These are phyloP conservation scores for Harringtonia aguacate DNA, from an alignment of 2,329 filamentous ascomycete species.

Conservation along the genomic window DNA sequence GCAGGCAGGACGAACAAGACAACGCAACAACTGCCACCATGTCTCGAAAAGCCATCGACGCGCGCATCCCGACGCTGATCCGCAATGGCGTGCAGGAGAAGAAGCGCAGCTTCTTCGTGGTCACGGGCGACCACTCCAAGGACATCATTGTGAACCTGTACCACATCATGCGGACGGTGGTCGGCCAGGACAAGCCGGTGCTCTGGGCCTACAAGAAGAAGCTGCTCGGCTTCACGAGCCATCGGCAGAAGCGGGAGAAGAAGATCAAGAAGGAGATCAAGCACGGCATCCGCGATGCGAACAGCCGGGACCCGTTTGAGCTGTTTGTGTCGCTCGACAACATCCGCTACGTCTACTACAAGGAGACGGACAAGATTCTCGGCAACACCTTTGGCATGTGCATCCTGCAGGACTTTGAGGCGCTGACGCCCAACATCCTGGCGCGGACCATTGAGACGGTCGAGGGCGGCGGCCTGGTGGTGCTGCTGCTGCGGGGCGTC, in stretches of 20 bases:
- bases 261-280: slow-evolving; percentile 99
- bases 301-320: slow-evolving; percentile 91
- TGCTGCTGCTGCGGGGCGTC: slow-evolving; percentile 91
- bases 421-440: slow-evolving; percentile 90
- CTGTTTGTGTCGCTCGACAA: slow-evolving; percentile 93
- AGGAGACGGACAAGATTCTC: slow-evolving; percentile 97
- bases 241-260: slow-evolving; percentile 93
- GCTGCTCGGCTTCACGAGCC: slow-evolving; percentile 85
- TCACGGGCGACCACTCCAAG: slow-evolving; percentile 88
- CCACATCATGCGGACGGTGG: slow-evolving; percentile 77
- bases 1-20: not conserved
- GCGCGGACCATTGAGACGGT: slow-evolving; percentile 95
- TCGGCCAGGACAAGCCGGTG: slow-evolving; percentile 85
- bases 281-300: slow-evolving; percentile 82
- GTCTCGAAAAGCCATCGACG: slow-evolving; percentile 59
- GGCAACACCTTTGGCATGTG: slow-evolving; percentile 80
- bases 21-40: slow-evolving; percentile 25
- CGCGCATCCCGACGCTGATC: slow-evolving; percentile 83
- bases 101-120: slow-evolving; percentile 95
- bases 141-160: slow-evolving; percentile 92
- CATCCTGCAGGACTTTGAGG: slow-evolving; percentile 96
- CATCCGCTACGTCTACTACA: slow-evolving; percentile 98
- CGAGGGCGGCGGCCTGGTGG: slow-evolving; percentile 84
- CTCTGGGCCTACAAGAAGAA: slow-evolving; percentile 98
- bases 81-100: slow-evolving; percentile 89